phyloP scores from a whole-genome alignment of 805 yeast species.

The Candida boidinii region DNA sequence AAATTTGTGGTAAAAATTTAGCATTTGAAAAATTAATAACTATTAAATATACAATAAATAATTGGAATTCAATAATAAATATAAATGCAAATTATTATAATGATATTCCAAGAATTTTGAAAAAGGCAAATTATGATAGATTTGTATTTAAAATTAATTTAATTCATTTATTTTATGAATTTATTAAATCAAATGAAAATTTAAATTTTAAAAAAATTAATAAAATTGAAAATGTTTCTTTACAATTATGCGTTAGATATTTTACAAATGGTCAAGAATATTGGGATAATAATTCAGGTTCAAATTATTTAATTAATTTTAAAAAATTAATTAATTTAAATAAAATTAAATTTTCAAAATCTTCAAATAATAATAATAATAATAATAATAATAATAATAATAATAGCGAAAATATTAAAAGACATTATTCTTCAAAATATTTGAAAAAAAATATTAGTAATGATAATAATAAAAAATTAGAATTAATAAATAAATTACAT shows the following conservation, averaged over 20 bases:
- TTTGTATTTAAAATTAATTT: slow-evolving; percentile 58
- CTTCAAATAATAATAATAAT: background rate
- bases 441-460: too few relatives aligned
- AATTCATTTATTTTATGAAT: slow-evolving; percentile 28
- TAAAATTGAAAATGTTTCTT: slow-evolving; percentile 10
- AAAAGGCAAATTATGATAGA: slow-evolving; percentile 52
- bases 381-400: slow-evolving; percentile 3
- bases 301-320: slow-evolving; percentile 48
- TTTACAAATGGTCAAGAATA: slow-evolving; percentile 37
- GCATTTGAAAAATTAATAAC: slow-evolving; percentile 60
- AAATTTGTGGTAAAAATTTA: slow-evolving; percentile 69
- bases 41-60: slow-evolving; percentile 66
- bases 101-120: slow-evolving; percentile 43
- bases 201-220: slow-evolving; percentile 16
- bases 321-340: too few relatives aligned
- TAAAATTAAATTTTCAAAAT: background rate
- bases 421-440: too few relatives aligned
- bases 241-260: slow-evolving; percentile 50
- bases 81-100: slow-evolving; percentile 53
- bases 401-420: too few relatives aligned
- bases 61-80: slow-evolving; percentile 71
- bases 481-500: too few relatives aligned
- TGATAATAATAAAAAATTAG: too few relatives aligned
- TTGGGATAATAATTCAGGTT: slow-evolving; percentile 70
- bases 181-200: slow-evolving; percentile 3